phyloP scores from a whole-genome alignment of 1,284 basidiomycete species.

The Rhodofomes roseus region DNA sequence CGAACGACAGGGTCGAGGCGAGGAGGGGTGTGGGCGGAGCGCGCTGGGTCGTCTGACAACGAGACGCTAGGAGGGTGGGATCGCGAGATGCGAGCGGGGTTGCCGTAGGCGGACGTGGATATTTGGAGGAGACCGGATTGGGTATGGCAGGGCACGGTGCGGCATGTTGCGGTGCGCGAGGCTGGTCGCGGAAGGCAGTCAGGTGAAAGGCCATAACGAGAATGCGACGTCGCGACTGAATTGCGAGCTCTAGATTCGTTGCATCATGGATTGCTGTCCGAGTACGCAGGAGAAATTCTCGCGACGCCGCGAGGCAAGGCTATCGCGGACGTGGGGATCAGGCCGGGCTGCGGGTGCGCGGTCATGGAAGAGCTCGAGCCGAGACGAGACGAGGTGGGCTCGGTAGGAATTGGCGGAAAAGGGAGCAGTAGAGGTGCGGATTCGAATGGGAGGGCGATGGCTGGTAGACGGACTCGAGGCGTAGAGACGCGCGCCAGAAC shows the following conservation, averaged over 20 bases:
- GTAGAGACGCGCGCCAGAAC: background rate
- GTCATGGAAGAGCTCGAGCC: background rate
- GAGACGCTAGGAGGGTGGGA: slow-evolving; percentile 9
- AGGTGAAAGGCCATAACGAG: slow-evolving; percentile 14
- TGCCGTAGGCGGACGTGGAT: background rate
- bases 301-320: slow-evolving; percentile 10
- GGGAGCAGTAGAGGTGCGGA: background rate
- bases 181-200: slow-evolving; percentile 16
- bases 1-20: background rate
- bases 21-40: slow-evolving; percentile 17
- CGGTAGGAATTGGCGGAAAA: background rate
- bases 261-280: slow-evolving; percentile 13
- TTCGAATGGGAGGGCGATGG: background rate
- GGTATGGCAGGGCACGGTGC: slow-evolving; percentile 14
- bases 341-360: background rate
- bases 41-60: slow-evolving; percentile 23
- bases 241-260: slow-evolving; percentile 12
- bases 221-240: slow-evolving; percentile 1
- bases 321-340: background rate
- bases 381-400: background rate
- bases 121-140: background rate
- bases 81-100: background rate
- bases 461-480: background rate
- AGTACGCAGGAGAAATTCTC: slow-evolving; percentile 9
- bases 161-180: slow-evolving; percentile 16